A percentile compares a stretch with the other conserved stretches of the same genome.
Evolutionary conservation across 2,329 filamentous ascomycete species (phyloP).

Genomic region (Beauveria pseudobassiana): DNA sequence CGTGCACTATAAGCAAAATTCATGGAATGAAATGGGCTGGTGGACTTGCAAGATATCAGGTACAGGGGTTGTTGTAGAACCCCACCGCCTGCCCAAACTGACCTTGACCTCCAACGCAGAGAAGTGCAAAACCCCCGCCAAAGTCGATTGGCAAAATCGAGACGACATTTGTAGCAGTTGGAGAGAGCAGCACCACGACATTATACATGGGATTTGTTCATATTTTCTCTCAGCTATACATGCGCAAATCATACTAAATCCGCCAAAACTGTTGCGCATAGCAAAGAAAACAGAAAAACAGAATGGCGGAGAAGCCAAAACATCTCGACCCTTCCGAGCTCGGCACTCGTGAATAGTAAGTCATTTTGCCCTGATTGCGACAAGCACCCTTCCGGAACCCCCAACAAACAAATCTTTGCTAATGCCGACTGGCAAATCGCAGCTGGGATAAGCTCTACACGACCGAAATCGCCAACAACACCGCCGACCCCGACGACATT

Average conservation of each 20-base stretch:
- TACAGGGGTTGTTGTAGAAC: not conserved
- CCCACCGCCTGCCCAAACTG: constrained; percentile 7
- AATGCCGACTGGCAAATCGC: not conserved
- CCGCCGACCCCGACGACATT: constrained; percentile 64
- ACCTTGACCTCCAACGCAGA: not conserved
- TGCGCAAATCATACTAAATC: too few species aligned
- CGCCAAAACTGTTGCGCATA: not conserved
- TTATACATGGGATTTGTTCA: not conserved
- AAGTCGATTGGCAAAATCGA: not conserved
- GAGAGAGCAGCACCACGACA: not conserved
- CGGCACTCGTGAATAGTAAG: constrained; percentile 86
- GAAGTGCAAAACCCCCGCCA: not conserved
- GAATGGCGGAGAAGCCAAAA: constrained; percentile 33
- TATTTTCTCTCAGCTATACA: too few species aligned
- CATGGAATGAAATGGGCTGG: not conserved
- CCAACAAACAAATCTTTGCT: too few species aligned
- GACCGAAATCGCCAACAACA: constrained; percentile 63
- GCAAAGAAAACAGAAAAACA: not conserved
- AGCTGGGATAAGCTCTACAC: constrained; percentile 74
- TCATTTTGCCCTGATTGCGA: constrained; percentile 16
- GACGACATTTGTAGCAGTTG: not conserved
- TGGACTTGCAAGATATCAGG: not conserved
- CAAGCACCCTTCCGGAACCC: not conserved
- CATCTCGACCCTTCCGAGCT: constrained; percentile 71
- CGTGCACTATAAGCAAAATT: too few species aligned